phyloP scores from a whole-genome alignment of 2,329 filamentous ascomycete genomes.

The Bipolaris zeicola region DNA sequence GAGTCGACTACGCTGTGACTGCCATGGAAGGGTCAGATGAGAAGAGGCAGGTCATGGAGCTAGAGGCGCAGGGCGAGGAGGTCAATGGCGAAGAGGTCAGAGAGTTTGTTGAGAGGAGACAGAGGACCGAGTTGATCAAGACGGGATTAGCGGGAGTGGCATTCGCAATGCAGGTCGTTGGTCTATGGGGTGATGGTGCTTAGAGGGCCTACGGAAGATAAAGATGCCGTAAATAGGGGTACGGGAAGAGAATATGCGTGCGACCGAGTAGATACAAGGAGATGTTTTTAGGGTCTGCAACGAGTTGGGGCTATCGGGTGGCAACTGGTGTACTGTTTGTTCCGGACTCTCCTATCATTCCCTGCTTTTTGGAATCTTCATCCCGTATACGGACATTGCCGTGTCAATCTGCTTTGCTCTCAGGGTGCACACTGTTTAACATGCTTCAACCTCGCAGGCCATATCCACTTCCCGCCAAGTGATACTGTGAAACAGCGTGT shows the following conservation, averaged over 20 bases:
- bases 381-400: slow-evolving; percentile 1
- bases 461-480: neutral
- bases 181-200: slow-evolving; percentile 56
- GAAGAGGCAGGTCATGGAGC: slow-evolving; percentile 30
- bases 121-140: slow-evolving; percentile 51
- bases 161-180: slow-evolving; percentile 55
- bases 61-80: slow-evolving; percentile 47
- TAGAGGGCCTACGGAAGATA: neutral
- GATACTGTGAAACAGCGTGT: no score
- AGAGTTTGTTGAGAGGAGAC: slow-evolving; percentile 51
- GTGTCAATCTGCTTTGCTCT: neutral
- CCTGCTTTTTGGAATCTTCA: neutral
- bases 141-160: slow-evolving; percentile 50
- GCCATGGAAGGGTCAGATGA: slow-evolving; percentile 30
- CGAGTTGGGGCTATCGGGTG: neutral
- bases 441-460: neutral
- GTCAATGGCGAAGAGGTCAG: slow-evolving; percentile 59
- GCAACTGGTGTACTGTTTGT: slow-evolving; percentile 2
- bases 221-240: neutral
- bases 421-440: neutral
- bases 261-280: neutral
- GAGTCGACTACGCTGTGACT: slow-evolving; percentile 45
- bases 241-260: neutral
- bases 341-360: neutral
- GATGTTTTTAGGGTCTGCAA: neutral